Conservation (phyloP, 2,329 filamentous ascomycete species). For the Xylariales sp. region DNA sequence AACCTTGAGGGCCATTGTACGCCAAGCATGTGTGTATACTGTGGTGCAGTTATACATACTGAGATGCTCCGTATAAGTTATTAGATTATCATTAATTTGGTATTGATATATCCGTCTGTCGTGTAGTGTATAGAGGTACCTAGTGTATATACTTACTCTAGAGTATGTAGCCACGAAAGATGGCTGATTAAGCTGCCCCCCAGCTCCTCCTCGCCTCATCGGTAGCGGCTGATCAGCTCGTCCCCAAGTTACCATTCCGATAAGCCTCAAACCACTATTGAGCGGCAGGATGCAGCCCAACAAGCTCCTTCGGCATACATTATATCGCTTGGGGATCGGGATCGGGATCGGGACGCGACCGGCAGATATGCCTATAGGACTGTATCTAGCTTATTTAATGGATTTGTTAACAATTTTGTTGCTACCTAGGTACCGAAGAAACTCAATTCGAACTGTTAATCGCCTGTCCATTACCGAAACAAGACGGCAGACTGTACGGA, state of each 20-base stretch:
- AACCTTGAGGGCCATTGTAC: not conserved
- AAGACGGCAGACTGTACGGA: not conserved
- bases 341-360: constrained; percentile 5
- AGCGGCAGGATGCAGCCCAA: constrained; percentile 34
- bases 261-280: constrained; percentile 25
- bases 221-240: constrained; percentile 22
- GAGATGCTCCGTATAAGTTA: too few species aligned
- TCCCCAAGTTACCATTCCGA: constrained; percentile 2
- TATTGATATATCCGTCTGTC: too few species aligned
- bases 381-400: not conserved
- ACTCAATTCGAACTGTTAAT: not conserved
- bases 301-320: constrained; percentile 30
- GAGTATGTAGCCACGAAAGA: not conserved
- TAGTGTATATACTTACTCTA: too few species aligned
- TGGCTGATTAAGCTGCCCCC: not conserved
- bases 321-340: not conserved
- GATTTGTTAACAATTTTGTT: not conserved
- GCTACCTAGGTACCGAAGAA: not conserved
- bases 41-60: not conserved
- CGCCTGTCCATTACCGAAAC: not conserved
- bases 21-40: not conserved
- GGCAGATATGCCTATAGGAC: not conserved
- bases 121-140: too few species aligned
- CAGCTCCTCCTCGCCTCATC: constrained; percentile 17
- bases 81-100: too few species aligned